phyloP scores from a whole-genome alignment of 1,139 yeast species.

The Sugiyamaella japonica region DNA sequence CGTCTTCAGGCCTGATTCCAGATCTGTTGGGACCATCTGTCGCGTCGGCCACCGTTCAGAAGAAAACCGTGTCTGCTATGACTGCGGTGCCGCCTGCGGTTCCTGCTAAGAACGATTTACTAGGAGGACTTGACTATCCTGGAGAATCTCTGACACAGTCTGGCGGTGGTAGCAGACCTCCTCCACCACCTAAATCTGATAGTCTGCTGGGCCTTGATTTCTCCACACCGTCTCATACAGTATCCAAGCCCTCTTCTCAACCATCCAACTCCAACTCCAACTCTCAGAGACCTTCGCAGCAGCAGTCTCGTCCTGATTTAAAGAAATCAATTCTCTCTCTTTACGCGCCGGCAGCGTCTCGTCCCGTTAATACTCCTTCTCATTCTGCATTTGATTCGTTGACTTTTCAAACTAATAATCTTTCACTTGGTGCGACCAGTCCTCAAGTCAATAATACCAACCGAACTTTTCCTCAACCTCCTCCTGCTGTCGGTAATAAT shows the following conservation, averaged over 20 bases:
- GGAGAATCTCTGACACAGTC: not conserved
- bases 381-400: conserved; percentile 20
- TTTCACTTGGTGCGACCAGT: conserved; percentile 18
- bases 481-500: conserved; percentile 32
- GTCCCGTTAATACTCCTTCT: conserved; percentile 4
- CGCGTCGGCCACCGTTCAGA: conserved; percentile 12
- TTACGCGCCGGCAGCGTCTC: conserved; percentile 52
- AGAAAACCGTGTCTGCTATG: conserved; percentile 3
- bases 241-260: conserved; percentile 24
- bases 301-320: conserved; percentile 61
- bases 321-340: conserved; percentile 88
- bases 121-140: conserved; percentile 25
- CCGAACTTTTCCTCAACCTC: not conserved
- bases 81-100: conserved; percentile 24
- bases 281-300: conserved; percentile 21
- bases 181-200: conserved; percentile 27
- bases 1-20: conserved; percentile 20
- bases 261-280: conserved; percentile 20
- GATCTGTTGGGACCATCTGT: conserved; percentile 22
- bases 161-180: conserved; percentile 19
- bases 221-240: conserved; percentile 27
- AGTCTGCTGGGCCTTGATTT: conserved; percentile 41
- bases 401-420: conserved; percentile 14
- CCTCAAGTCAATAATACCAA: not conserved
- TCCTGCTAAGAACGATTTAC: conserved; percentile 25